Percentiles rank a stretch among this genome's conserved stretches.
Evolutionary conservation across 768 basidiomycete genomes (phyloP).

Genomic region (Leccinum disarticulatum): DNA sequence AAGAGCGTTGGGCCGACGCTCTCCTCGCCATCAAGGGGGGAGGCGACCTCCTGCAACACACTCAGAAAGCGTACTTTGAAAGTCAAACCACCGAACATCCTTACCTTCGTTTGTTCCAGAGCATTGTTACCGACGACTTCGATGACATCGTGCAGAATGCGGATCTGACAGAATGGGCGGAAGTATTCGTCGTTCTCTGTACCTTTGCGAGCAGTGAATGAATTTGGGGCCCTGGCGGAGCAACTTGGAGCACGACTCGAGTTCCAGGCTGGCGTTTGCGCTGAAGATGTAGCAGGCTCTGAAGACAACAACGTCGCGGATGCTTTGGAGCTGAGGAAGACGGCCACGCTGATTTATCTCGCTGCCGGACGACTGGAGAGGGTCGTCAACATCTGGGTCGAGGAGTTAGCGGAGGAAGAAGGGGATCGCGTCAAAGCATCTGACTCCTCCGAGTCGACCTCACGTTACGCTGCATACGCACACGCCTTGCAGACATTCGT

Average conservation of each 20-base stretch:
- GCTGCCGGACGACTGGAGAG: slow-evolving; percentile 88
- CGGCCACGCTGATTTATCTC: slow-evolving; percentile 91
- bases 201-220: slow-evolving; percentile 83
- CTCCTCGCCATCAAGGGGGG: slow-evolving; percentile 93
- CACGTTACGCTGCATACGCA: slow-evolving; percentile 77
- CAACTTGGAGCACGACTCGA: slow-evolving; percentile 91
- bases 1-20: slow-evolving; percentile 88
- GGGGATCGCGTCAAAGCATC: slow-evolving; percentile 42
- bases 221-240: slow-evolving; percentile 86
- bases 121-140: slow-evolving; percentile 89
- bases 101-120: slow-evolving; percentile 93
- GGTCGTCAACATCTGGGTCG: slow-evolving; percentile 87
- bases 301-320: slow-evolving; percentile 39
- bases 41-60: slow-evolving; percentile 78
- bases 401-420: slow-evolving; percentile 89
- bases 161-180: slow-evolving; percentile 91
- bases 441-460: slow-evolving; percentile 41
- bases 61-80: slow-evolving; percentile 94
- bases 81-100: slow-evolving; percentile 71
- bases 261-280: slow-evolving; percentile 67
- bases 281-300: slow-evolving; percentile 44
- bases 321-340: slow-evolving; percentile 62
- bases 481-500: slow-evolving; percentile 89
- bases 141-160: slow-evolving; percentile 95
- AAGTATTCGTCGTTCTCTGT: slow-evolving; percentile 94